Conservation (phyloP, 2,329 filamentous ascomycete species). For the Xylariaceae sp. region DNA sequence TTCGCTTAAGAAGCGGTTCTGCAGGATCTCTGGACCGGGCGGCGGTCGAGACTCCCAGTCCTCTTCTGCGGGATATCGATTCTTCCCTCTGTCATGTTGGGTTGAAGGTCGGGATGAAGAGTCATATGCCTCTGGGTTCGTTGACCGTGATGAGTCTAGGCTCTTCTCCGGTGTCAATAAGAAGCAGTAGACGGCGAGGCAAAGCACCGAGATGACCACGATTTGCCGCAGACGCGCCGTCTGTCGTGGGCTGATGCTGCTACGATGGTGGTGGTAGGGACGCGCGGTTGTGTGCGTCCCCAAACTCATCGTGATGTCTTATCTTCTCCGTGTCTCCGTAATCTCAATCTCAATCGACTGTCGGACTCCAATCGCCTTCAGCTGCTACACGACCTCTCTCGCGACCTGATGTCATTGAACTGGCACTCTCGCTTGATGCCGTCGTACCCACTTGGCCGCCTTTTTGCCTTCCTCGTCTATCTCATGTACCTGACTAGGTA, state of each 20-base stretch:
- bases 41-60: slow-evolving; percentile 5
- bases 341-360: background rate
- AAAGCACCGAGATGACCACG: slow-evolving; percentile 24
- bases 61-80: too few relatives aligned
- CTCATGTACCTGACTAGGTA: too few relatives aligned
- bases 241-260: slow-evolving; percentile 12
- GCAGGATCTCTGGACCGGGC: slow-evolving; percentile 25
- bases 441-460: background rate
- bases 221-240: slow-evolving; percentile 27
- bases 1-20: slow-evolving; percentile 38
- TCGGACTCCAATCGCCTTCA: too few relatives aligned
- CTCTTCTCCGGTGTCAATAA: slow-evolving; percentile 22
- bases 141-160: slow-evolving; percentile 16
- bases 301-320: background rate
- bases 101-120: background rate
- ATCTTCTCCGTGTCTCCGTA: background rate
- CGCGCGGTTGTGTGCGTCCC: background rate
- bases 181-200: slow-evolving; percentile 28
- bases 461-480: background rate
- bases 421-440: too few relatives aligned
- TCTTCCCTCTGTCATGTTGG: background rate
- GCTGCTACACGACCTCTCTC: too few relatives aligned
- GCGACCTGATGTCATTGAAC: too few relatives aligned
- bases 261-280: slow-evolving; percentile 5
- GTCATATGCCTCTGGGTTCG: slow-evolving; percentile 8